Conservation (phyloP, 345 rosid species). For the Linum tenue region DNA sequence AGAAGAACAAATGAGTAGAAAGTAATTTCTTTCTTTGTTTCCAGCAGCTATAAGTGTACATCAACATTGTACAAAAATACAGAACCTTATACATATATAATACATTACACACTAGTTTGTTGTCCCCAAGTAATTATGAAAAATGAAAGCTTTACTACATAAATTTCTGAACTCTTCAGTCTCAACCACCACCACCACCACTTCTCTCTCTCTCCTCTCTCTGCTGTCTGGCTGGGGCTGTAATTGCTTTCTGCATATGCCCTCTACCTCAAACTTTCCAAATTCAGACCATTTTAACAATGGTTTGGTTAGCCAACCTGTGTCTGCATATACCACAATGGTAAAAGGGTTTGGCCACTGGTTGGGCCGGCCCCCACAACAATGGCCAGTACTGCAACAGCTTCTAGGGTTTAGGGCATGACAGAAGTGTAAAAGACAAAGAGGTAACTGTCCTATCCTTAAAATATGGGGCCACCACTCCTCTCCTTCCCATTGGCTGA, state of each 20-base stretch:
- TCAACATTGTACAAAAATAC: too few relatives aligned
- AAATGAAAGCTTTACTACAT: background rate
- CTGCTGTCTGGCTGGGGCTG: background rate
- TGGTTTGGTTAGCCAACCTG: constrained; percentile 5
- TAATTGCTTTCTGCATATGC: background rate
- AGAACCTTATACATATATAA: background rate
- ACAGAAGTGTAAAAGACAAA: too few relatives aligned
- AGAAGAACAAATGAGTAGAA: too few relatives aligned
- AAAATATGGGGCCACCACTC: too few relatives aligned
- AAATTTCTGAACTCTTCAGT: background rate
- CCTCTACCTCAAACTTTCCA: constrained; percentile 13
- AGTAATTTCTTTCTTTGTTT: too few relatives aligned
- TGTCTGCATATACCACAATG: background rate
- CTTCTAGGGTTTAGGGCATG: constrained; percentile 3
- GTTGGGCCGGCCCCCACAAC: too few relatives aligned
- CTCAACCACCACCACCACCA: background rate
- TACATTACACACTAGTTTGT: background rate
- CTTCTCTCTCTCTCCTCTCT: background rate
- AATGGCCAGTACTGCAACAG: background rate
- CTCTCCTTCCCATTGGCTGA: too few relatives aligned
- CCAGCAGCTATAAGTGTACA: too few relatives aligned
- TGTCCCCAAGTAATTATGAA: background rate
- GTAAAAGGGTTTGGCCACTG: background rate
- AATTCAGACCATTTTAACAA: constrained; percentile 8
- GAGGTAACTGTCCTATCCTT: too few relatives aligned